Conservation (phyloP, 1,284 basidiomycete species). For the Schizophyllum commune region DNA sequence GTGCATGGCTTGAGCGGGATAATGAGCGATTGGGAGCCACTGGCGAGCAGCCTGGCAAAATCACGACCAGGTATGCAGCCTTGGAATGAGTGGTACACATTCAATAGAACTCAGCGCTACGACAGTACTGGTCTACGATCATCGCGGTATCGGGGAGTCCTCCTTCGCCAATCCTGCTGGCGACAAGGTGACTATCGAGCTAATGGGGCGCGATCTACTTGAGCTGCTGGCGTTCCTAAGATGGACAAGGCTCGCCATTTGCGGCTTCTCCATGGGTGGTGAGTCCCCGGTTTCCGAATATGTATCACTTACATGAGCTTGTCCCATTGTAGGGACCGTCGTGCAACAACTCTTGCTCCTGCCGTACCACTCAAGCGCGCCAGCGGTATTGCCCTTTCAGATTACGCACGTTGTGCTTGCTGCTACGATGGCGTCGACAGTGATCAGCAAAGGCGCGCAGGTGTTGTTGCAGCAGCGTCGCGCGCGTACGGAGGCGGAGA, state of each 20-base stretch:
- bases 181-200: constrained; percentile 32
- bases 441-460: not conserved
- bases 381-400: constrained; percentile 29
- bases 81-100: not conserved
- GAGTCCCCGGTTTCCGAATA: constrained; percentile 1
- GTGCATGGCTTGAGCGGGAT: constrained; percentile 26
- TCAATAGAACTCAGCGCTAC: not conserved
- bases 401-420: constrained; percentile 34
- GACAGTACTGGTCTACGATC: constrained; percentile 25
- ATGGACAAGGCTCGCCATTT: constrained; percentile 33
- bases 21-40: constrained; percentile 24
- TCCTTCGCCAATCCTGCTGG: constrained; percentile 14
- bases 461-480: constrained; percentile 5
- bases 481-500: constrained; percentile 23
- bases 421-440: constrained; percentile 18
- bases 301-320: not conserved
- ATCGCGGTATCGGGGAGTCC: constrained; percentile 34
- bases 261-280: constrained; percentile 41
- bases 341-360: constrained; percentile 36
- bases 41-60: constrained; percentile 19
- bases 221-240: constrained; percentile 25
- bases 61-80: constrained; percentile 22
- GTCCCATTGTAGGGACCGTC: constrained; percentile 24
- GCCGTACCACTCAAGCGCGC: constrained; percentile 25
- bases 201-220: constrained; percentile 34